Evolutionary conservation across 2,329 filamentous ascomycete genomes (phyloP).

Genomic region (Arachnopeziza araneosa): DNA sequence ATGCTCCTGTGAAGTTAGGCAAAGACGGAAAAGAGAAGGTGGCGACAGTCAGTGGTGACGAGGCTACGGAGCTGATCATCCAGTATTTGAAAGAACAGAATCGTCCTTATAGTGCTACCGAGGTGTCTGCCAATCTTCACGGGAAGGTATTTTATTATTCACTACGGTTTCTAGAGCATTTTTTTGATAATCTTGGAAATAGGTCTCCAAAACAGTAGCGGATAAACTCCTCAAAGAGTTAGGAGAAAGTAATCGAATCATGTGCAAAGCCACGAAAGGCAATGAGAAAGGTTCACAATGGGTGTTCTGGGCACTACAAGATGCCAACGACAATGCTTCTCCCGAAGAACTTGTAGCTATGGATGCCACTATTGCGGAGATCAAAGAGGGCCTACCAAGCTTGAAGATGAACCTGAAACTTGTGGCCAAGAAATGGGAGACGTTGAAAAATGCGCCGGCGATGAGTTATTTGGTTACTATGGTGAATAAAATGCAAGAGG

Average conservation of each 20-base stretch:
- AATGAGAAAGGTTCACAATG: slow-evolving; percentile 29
- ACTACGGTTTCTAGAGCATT: background rate
- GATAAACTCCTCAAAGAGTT: slow-evolving; percentile 58
- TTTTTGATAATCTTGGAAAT: slow-evolving; percentile 6
- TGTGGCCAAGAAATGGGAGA: slow-evolving; percentile 38
- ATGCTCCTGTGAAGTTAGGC: slow-evolving; percentile 14
- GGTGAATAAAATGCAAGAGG: slow-evolving; percentile 38
- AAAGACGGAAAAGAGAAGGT: slow-evolving; percentile 29
- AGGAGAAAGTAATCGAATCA: slow-evolving; percentile 53
- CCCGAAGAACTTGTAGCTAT: slow-evolving; percentile 44
- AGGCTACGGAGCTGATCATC: slow-evolving; percentile 32
- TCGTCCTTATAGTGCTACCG: slow-evolving; percentile 40
- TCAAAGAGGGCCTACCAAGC: slow-evolving; percentile 38
- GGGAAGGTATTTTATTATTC: slow-evolving; percentile 40
- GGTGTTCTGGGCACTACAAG: slow-evolving; percentile 32
- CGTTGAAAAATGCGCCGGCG: slow-evolving; percentile 40
- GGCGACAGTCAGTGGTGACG: slow-evolving; percentile 24
- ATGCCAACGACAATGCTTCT: slow-evolving; percentile 41
- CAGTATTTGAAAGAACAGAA: slow-evolving; percentile 35
- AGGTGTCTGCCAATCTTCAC: slow-evolving; percentile 56
- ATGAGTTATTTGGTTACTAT: slow-evolving; percentile 42
- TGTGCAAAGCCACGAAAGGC: slow-evolving; percentile 37
- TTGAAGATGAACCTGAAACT: slow-evolving; percentile 46
- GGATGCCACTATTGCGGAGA: slow-evolving; percentile 40
- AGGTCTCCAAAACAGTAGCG: slow-evolving; percentile 42